Conservation (phyloP, 2,329 filamentous ascomycete species). For the Chrysosphaeria jannelii region DNA sequence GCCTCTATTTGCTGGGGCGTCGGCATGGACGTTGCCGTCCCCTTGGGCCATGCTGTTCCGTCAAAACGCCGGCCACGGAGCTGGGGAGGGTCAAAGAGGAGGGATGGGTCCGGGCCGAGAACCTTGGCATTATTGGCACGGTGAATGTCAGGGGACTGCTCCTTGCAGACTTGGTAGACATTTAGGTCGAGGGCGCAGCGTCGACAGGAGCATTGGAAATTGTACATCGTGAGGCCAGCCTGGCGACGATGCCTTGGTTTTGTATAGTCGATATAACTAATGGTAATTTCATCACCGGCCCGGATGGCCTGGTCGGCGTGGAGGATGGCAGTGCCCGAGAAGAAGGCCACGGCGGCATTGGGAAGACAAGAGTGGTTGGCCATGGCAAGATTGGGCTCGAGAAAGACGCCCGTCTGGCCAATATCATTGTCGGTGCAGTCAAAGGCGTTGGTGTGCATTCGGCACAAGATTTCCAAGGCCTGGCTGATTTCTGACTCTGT, state of each 20-base stretch:
- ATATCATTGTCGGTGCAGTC: constrained; percentile 22
- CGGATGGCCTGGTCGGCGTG: constrained; percentile 18
- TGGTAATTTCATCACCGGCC: constrained; percentile 23
- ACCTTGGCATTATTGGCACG: too few species aligned
- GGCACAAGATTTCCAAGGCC: constrained; percentile 18
- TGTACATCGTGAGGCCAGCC: constrained; percentile 16
- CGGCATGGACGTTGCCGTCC: constrained; percentile 3
- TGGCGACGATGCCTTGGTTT: constrained; percentile 14
- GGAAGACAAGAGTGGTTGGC: constrained; percentile 31
- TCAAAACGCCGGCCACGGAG: constrained; percentile 8
- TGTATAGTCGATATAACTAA: constrained; percentile 27
- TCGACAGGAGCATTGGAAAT: constrained; percentile 19
- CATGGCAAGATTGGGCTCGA: constrained; percentile 25
- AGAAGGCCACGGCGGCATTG: constrained; percentile 25
- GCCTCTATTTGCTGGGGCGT: constrained; percentile 6
- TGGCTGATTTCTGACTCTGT: constrained; percentile 10
- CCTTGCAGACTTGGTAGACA: constrained; percentile 19
- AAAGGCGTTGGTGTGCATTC: constrained; percentile 33
- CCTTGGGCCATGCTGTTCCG: too few species aligned
- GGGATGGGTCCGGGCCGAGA: constrained; percentile 14
- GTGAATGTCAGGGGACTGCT: constrained; percentile 6
- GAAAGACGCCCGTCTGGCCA: constrained; percentile 21
- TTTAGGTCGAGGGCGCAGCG: constrained; percentile 20
- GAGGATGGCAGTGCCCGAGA: constrained; percentile 18
- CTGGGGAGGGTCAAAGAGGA: constrained; percentile 12